A percentile compares a stretch with the other conserved stretches of the same genome.
Conservation (phyloP, 2,329 filamentous ascomycete genomes). For the Colletotrichum tofieldiae region DNA sequence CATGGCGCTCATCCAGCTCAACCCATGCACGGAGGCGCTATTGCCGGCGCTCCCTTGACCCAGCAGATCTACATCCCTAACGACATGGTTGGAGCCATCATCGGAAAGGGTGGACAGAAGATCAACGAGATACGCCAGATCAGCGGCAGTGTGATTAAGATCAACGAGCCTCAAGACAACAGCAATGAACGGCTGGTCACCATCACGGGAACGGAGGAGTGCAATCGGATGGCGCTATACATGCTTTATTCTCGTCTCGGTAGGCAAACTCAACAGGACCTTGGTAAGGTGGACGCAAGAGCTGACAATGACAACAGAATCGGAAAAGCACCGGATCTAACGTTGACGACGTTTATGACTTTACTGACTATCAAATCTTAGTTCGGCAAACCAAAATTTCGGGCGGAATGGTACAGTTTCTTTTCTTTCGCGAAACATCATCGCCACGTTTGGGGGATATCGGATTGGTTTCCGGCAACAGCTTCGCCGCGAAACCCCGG, state of each 20-base stretch:
- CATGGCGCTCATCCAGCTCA: conserved; percentile 73
- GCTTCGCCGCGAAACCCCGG: conserved; percentile 27
- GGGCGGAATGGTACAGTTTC: conserved; percentile 42
- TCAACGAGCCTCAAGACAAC: conserved; percentile 99
- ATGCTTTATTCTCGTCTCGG: conserved; percentile 99
- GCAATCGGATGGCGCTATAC: conserved; percentile 99
- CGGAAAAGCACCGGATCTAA: conserved; percentile 63
- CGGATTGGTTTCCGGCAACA: conserved; percentile 32
- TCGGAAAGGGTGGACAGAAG: conserved; percentile 98
- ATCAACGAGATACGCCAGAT: conserved; percentile 99
- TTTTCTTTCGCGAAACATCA: conserved; percentile 40
- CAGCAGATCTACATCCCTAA: conserved; percentile 99
- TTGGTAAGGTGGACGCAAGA: background rate
- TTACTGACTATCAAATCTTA: conserved; percentile 44
- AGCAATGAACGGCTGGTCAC: conserved; percentile 98
- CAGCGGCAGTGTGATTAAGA: conserved; percentile 98
- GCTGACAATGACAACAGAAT: conserved; percentile 56
- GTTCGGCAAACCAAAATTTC: conserved; percentile 43
- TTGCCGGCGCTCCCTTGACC: conserved; percentile 88
- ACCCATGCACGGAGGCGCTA: conserved; percentile 75
- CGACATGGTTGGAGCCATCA: conserved; percentile 99
- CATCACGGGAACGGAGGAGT: conserved; percentile 97
- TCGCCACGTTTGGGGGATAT: conserved; percentile 38
- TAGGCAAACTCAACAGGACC: conserved; percentile 61
- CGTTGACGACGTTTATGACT: conserved; percentile 43